Base-by-base conservation (phyloP, 1,139 yeast species). In the Pichia kudriavzevii region DNA sequence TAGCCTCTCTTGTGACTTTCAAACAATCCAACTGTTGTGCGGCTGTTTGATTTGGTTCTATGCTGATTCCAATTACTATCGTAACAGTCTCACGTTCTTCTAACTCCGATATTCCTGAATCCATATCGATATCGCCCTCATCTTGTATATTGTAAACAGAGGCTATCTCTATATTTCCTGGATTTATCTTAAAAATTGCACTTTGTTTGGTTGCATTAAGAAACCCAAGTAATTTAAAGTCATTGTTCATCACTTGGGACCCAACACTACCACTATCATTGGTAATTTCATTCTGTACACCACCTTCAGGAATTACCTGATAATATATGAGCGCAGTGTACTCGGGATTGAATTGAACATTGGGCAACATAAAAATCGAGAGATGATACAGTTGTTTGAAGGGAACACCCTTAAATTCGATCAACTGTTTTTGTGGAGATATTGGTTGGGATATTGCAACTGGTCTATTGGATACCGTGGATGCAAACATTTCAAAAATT, bases 241-340 rank as follows among this genome's bases (percentile, higher is more conserved):
- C 95, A 34, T 67, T 65, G 4, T 44, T 34, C 5, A 38, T 21
- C 2, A 40, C 24, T 9, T 47, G 41, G 3, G 26, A 14, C 10
- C 14, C 13, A 11, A 14, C 16, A 12, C 19, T 20, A 3, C 27
- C 25, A 14, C 21, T 16, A 3, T 21, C 25, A 22, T 16, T 14
- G 4, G 14, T 22, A 15, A 34, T 30, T 11, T 42, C 13, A 11
- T 12, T 15, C 10, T 15, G 11, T 12, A 33, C 35, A 5, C 12
- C 15, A 9, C 26, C 30, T 2, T 95, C 94, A 1, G 40, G 40
- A 5, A 34, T 11, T 38, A 87, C 60, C 55, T 91, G 95, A 59
- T 87, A 88, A 58, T 82, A 91, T 3, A 91, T 84, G 31, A 88
- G 67, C 0, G 96, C 97, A 1, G 91, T 77, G 49, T 67, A 79